Evolutionary conservation across 1,284 basidiomycete species (phyloP).

Genomic region (Caloboletus firmus): DNA sequence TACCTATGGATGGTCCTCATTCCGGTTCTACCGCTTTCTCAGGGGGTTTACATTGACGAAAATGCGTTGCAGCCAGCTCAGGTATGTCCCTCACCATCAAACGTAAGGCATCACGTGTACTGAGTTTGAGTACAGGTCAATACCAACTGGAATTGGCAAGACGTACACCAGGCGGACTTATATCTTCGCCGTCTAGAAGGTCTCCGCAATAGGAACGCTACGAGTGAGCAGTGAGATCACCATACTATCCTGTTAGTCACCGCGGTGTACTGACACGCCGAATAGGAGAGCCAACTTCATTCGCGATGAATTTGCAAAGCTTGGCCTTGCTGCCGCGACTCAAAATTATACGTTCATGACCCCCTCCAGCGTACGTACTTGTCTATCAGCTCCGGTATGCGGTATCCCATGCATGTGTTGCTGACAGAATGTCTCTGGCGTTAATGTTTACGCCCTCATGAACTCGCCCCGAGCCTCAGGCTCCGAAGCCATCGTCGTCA

Average conservation of each 20-base stretch:
- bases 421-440: constrained; percentile 51
- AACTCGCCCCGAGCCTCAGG: constrained; percentile 86
- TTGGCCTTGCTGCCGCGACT: constrained; percentile 67
- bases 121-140: constrained; percentile 60
- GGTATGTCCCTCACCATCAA: constrained; percentile 43
- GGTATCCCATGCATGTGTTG: constrained; percentile 27
- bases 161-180: constrained; percentile 80
- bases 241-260: background rate
- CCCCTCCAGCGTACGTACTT: constrained; percentile 43
- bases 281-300: constrained; percentile 64
- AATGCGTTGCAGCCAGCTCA: constrained; percentile 91
- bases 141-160: constrained; percentile 85
- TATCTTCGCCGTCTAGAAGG: constrained; percentile 71
- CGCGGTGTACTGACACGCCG: constrained; percentile 8
- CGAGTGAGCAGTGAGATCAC: constrained; percentile 64
- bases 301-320: constrained; percentile 58
- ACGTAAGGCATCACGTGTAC: background rate
- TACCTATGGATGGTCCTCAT: constrained; percentile 75
- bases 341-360: constrained; percentile 67
- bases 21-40: constrained; percentile 64
- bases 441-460: constrained; percentile 82
- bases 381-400: background rate
- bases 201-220: constrained; percentile 62
- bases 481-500: constrained; percentile 86
- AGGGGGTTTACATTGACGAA: constrained; percentile 83